phyloP scores from a whole-genome alignment of 495 filamentous ascomycete genomes.

The Lentithecium fluviatile region DNA sequence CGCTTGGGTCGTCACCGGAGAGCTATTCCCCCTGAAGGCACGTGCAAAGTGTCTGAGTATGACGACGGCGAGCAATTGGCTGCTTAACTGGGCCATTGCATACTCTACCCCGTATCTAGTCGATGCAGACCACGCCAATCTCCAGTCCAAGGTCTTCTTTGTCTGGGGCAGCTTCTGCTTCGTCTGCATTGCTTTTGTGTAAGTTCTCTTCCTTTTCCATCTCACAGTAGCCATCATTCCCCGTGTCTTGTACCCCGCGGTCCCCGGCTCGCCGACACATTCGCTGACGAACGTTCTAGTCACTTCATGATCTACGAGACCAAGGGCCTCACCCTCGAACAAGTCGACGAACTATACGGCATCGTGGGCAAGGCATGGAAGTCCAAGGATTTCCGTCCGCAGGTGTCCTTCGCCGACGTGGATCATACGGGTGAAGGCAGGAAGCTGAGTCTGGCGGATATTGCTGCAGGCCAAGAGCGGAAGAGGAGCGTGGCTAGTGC shows the following conservation, averaged over 20 bases:
- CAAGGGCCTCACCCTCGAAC: conserved; percentile 43
- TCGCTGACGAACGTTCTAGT: background rate
- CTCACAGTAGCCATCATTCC: too few species aligned
- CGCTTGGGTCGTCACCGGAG: conserved; percentile 45
- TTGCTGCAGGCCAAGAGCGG: conserved; percentile 30
- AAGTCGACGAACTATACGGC: conserved; percentile 46
- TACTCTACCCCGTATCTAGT: conserved; percentile 47
- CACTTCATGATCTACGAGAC: conserved; percentile 46
- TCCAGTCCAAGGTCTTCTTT: conserved; percentile 46
- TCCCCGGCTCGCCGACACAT: too few species aligned
- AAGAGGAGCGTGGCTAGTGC: conserved; percentile 29
- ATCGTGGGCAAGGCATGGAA: conserved; percentile 41
- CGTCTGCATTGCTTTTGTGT: conserved; percentile 44
- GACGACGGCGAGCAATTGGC: conserved; percentile 46
- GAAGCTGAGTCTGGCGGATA: conserved; percentile 26
- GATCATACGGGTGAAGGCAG: conserved; percentile 9
- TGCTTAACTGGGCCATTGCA: conserved; percentile 48
- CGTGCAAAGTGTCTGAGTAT: conserved; percentile 44
- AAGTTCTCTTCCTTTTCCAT: conserved; percentile 4
- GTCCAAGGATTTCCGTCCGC: conserved; percentile 37
- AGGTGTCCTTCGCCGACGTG: conserved; percentile 33
- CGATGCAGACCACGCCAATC: conserved; percentile 42
- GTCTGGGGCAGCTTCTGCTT: conserved; percentile 44
- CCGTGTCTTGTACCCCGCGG: too few species aligned
- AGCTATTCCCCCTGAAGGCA: conserved; percentile 46